These are phyloP conservation scores for Fusarium transvaalense DNA, from an alignment of 2,329 filamentous ascomycete genomes.

Conservation along the genomic window DNA sequence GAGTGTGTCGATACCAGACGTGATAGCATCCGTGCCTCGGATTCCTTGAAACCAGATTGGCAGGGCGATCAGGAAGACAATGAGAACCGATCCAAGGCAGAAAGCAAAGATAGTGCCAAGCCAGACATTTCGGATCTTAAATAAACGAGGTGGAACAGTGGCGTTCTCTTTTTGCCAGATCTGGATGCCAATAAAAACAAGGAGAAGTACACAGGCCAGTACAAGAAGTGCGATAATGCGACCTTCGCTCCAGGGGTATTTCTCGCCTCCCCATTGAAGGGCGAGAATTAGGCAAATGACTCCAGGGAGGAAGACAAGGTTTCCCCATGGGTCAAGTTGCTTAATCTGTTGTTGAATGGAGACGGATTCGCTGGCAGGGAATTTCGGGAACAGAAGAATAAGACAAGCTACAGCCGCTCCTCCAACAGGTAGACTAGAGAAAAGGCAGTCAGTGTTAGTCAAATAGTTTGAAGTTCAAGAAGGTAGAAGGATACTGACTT, in stretches of 20 bases:
- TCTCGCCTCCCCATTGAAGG: conserved; percentile 59
- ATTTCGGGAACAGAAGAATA: conserved; percentile 2
- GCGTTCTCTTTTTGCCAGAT: conserved; percentile 23
- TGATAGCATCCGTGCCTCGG: conserved; percentile 9
- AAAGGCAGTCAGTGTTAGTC: neutral
- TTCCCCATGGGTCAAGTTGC: conserved; percentile 42
- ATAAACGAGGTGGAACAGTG: conserved; percentile 15
- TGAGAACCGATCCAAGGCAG: conserved; percentile 14
- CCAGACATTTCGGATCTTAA: conserved; percentile 19
- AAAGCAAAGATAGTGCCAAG: conserved; percentile 12
- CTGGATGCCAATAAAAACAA: conserved; percentile 11
- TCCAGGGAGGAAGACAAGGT: conserved; percentile 39
- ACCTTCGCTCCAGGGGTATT: conserved; percentile 42
- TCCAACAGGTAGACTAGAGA: conserved; percentile 2
- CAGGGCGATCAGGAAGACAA: conserved; percentile 5
- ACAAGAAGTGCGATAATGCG: conserved; percentile 29
- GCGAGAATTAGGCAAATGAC: conserved; percentile 61
- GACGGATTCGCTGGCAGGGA: neutral
- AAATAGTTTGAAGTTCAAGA: neutral
- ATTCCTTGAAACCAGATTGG: conserved; percentile 15
- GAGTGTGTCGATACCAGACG: conserved; percentile 6
- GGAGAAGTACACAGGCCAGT: conserved; percentile 13
- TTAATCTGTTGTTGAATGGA: conserved; percentile 1
- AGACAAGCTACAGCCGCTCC: conserved; percentile 10
- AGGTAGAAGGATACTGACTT: neutral